Conservation (phyloP, 2,329 filamentous ascomycete species). For the Arthrobotrys pseudoclavata region DNA sequence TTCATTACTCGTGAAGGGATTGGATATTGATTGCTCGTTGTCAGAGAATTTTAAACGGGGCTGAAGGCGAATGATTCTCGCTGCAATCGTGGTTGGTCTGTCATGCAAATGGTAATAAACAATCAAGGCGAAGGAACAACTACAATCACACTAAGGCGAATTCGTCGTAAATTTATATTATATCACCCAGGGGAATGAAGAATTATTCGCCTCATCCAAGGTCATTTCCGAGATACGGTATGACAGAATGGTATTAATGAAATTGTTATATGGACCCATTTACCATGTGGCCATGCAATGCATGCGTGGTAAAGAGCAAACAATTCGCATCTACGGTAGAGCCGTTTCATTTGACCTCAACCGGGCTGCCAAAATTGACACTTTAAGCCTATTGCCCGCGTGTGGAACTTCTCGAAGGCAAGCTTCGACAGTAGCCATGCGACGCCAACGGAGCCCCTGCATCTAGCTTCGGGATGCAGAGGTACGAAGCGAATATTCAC, state of each 20-base stretch:
- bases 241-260: slow-evolving; percentile 43
- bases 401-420: slow-evolving; percentile 49
- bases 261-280: slow-evolving; percentile 32
- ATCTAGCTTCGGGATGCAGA: slow-evolving; percentile 49
- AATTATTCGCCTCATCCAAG: slow-evolving; percentile 28
- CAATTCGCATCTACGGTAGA: slow-evolving; percentile 42
- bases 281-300: slow-evolving; percentile 57
- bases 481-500: slow-evolving; percentile 36
- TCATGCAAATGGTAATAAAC: slow-evolving; percentile 48
- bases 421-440: slow-evolving; percentile 44
- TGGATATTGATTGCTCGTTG: slow-evolving; percentile 55
- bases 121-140: slow-evolving; percentile 52
- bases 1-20: slow-evolving; percentile 27
- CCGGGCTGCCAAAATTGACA: slow-evolving; percentile 55
- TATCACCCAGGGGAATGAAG: slow-evolving; percentile 20
- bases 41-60: slow-evolving; percentile 41
- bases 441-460: slow-evolving; percentile 49
- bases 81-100: slow-evolving; percentile 52
- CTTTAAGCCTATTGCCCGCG: slow-evolving; percentile 18
- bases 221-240: slow-evolving; percentile 38
- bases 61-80: slow-evolving; percentile 47
- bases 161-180: slow-evolving; percentile 51
- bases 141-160: slow-evolving; percentile 58
- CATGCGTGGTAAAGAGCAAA: slow-evolving; percentile 54
- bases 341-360: slow-evolving; percentile 57